Evolutionary conservation across 176 grass and related monocot genomes (phyloP), one percentile per base, ranked within the genome.

Genomic region (Oryza punctata): DNA sequence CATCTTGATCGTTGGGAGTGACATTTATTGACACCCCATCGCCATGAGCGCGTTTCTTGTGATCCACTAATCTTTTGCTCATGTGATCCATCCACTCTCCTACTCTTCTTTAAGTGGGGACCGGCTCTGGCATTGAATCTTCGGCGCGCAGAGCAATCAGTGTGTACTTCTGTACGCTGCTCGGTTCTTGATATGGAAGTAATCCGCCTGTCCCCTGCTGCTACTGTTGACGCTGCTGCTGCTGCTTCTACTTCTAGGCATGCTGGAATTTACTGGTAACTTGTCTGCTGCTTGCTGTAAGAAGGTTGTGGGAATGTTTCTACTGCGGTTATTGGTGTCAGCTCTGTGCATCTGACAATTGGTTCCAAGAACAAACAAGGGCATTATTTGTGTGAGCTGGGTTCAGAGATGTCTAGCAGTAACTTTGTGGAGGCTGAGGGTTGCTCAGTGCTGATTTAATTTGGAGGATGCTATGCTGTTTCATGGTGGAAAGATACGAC

Each of bases 21-120:
- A 21, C 83, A 90, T 90, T 90, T 73, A 90, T 78, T 78, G 78
- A n/a, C 37, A 23, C 45, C 5, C 18, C 44, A n/a, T 25, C 29
- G 24, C 72, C 43, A 46, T 72, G 67, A 57, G 83, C 78, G 83
- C 73, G 59, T 90, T 90, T 32, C 88, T 78, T 86, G 88, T 82
- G 88, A 89, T 40, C 47, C 29, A 15, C 69, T 50, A 50, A 50
- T 7, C 52, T 3, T 61, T 84, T 30, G 29, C 82, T 77, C 82
- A 57, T 85, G 88, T 81, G 78, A 82, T 79, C 76, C 65, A 35
- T 19, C 27, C 43, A 12, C 77, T 28, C 77, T 28, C 30, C 59
- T 24, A 16, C 41, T 63, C 23, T 54, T 49, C 14, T 44, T n/a
- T 12, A 6, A 16, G 46, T 29, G 73, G 73, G 82, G 63, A 47